Conservation (phyloP, 208 protist genomes). For the Angomonas ambiguus region DNA sequence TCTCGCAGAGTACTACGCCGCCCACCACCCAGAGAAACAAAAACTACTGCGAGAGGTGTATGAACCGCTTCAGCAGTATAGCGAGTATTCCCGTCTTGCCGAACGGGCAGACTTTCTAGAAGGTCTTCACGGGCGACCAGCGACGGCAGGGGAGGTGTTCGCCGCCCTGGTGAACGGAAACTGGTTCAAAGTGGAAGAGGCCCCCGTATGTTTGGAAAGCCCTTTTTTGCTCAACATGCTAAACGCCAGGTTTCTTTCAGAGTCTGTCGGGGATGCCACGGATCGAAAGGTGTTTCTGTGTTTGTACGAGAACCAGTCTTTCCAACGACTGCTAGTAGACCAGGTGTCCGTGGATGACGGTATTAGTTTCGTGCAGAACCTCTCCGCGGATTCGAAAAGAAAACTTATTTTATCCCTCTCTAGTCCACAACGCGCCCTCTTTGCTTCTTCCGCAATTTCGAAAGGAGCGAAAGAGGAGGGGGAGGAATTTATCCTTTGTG, state of each 20-base stretch:
- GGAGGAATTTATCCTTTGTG: not conserved
- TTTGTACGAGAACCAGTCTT: not conserved
- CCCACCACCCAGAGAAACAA: not conserved
- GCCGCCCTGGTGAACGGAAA: not conserved
- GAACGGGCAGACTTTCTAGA: not conserved
- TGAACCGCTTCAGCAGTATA: not conserved
- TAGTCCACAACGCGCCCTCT: not conserved
- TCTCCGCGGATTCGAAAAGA: not conserved
- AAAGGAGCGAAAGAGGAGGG: not conserved
- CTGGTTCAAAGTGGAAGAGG: not conserved
- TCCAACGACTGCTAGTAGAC: not conserved
- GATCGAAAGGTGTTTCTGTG: not conserved
- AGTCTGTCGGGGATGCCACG: not conserved
- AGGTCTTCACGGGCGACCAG: not conserved
- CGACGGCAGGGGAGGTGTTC: not conserved
- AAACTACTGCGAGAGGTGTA: not conserved
- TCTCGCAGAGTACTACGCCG: conserved; percentile 1
- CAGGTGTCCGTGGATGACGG: not conserved
- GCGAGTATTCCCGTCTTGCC: not conserved
- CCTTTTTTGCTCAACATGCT: not conserved
- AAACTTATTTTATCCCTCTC: not conserved
- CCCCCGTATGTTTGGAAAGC: not conserved
- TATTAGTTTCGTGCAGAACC: not conserved
- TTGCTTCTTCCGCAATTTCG: not conserved
- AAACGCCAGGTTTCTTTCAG: not conserved